Percentiles rank a stretch among this genome's conserved stretches.
Evolutionary conservation across 1,284 basidiomycete species (phyloP).

Genomic region (Cryptococcus deneoformans): DNA sequence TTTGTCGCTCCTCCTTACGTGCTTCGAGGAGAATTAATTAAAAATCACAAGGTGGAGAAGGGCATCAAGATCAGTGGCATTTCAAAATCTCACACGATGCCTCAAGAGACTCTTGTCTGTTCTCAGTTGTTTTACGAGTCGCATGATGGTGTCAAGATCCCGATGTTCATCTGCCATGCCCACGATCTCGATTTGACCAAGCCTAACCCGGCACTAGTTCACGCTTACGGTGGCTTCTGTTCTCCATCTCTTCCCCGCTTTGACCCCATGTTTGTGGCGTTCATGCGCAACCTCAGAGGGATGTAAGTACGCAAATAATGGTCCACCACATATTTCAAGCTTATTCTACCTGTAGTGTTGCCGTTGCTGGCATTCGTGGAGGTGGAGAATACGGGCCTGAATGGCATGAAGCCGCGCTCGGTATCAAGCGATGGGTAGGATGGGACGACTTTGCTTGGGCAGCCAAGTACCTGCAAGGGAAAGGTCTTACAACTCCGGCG

Average conservation of each 20-base stretch:
- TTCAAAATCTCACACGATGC: not conserved
- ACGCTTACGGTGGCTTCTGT: conserved; percentile 17
- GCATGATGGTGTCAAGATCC: conserved; percentile 14
- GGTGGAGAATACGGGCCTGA: conserved; percentile 20
- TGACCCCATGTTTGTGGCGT: conserved; percentile 16
- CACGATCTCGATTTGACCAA: conserved; percentile 13
- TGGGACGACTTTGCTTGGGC: conserved; percentile 18
- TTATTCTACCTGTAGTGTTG: conserved; percentile 9
- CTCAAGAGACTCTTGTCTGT: conserved; percentile 14
- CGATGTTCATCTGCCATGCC: conserved; percentile 18
- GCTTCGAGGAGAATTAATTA: conserved; percentile 5
- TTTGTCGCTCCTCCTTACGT: conserved; percentile 22
- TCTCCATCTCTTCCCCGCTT: conserved; percentile 10
- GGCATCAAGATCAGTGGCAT: conserved; percentile 14
- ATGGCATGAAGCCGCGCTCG: conserved; percentile 20
- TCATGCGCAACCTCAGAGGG: conserved; percentile 17
- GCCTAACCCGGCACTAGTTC: conserved; percentile 10
- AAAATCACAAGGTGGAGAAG: not conserved
- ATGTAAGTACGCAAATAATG: conserved; percentile 9
- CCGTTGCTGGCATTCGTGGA: conserved; percentile 19
- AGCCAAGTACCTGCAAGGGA: conserved; percentile 11
- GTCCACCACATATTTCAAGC: not conserved
- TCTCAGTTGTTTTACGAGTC: conserved; percentile 16
- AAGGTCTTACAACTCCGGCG: conserved; percentile 10
- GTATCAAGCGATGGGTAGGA: conserved; percentile 10